Base-by-base conservation (phyloP, 2,329 filamentous ascomycete genomes). In the Colletotrichum spaethianum region DNA sequence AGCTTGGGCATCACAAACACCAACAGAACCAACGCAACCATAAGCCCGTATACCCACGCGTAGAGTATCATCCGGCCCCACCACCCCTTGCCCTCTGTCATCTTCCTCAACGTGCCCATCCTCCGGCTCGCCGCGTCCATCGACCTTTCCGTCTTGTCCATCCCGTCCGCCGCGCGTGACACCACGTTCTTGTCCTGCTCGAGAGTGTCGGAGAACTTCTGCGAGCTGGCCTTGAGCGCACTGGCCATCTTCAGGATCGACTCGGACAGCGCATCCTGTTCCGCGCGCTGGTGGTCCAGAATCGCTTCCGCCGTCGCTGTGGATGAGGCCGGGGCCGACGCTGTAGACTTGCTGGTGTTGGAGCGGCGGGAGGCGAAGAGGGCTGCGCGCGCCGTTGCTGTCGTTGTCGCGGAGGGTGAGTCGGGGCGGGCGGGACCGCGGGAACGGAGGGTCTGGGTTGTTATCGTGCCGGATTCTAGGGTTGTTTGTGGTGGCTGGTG, bases 31-130 rank as follows among this genome's bases (percentile, higher is more conserved):
- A 94, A 89, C 33, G 90, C 83, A n/a, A 97, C 77, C 92, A 94
- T 96, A 74, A 98, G 81, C 38, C 90, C 94, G 77, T 92, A 93
- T 60, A 98, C 95, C 88, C 94, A 93, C 48, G 87, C 92, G 85
- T 96, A 98, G 73, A 98, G 86, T 83, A 96, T 86, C 85, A 97
- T 89, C 63, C 95, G 85, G 7, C 93, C 95, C 90, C 89, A 94
- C 93, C 93, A 97, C 0, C 95, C 95, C 79, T 93, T 92, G 4
- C 95, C 95, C 84, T 98, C 96, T 20, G 93, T 94, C 91, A 97
- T 94, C 63, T 88, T 88, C 76, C 90, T 86, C 79, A 98, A 81
- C 77, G 89, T 87, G 1, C 93, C 92, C 94, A 98, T 97, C 74
- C 91, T 86, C 74, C 90, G 89, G 64, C 91, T 90, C 4, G 95